Evolutionary conservation across 2,329 filamentous ascomycete species (phyloP).

Genomic region (Penicillium sumatraense): DNA sequence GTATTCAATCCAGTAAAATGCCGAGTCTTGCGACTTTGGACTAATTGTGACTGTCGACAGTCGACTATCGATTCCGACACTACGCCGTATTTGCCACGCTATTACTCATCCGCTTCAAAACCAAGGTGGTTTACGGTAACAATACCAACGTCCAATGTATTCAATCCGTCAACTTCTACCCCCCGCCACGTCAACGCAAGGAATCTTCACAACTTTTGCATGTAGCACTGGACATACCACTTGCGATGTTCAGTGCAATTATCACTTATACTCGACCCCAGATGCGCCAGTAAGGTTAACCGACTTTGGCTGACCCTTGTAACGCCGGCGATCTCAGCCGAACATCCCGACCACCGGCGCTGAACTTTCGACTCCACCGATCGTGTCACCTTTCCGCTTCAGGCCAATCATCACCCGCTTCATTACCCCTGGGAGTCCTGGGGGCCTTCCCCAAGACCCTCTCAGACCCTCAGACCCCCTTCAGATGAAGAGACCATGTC

Average conservation of each 20-base stretch:
- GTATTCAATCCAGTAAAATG: constrained; percentile 4
- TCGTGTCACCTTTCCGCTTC: constrained; percentile 17
- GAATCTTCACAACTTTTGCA: constrained; percentile 6
- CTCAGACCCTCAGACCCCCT: background rate
- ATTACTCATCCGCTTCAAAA: background rate
- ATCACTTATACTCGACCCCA: constrained; percentile 19
- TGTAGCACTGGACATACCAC: background rate
- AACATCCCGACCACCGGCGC: constrained; percentile 10
- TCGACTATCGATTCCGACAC: background rate
- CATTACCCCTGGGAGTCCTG: constrained; percentile 15
- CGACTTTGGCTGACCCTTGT: constrained; percentile 20
- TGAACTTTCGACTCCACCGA: constrained; percentile 23
- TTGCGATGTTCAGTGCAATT: constrained; percentile 1
- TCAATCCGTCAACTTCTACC: background rate
- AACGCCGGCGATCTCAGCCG: constrained; percentile 17
- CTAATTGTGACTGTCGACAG: background rate
- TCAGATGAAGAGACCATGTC: constrained; percentile 1
- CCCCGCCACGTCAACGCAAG: constrained; percentile 2
- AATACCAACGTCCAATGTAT: constrained; percentile 7
- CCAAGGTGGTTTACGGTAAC: background rate
- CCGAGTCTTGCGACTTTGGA: background rate
- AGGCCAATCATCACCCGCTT: constrained; percentile 12
- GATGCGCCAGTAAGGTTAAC: constrained; percentile 5
- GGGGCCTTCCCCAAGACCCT: too few relatives aligned
- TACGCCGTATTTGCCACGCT: constrained; percentile 1